Evolutionary conservation across 2,329 filamentous ascomycete species (phyloP), one percentile per base, ranked within the genome.

Genomic region (Aspergillus piperis): DNA sequence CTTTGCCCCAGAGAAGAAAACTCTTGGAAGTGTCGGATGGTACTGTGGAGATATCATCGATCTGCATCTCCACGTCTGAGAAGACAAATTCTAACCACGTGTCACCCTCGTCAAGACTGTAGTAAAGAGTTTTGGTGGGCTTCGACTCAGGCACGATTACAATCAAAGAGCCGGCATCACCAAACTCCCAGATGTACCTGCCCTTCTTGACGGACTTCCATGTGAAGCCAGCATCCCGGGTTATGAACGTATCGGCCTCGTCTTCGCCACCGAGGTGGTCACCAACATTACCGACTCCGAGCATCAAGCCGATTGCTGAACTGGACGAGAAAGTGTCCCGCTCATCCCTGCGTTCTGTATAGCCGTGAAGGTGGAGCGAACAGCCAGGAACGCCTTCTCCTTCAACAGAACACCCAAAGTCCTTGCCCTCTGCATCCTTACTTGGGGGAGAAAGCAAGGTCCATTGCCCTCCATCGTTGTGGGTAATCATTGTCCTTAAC

Each of bases 381-480:
- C 96, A 99, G 58, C 88, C 84, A 19, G 87, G 82, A 49, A 77
- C 75, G 25, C 78, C 76, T 55, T 71, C 68, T 77, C 88, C 85
- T 41, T 81, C 79, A 23, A 78, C 78, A 62, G 80, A 83, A 79
- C 95, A 98, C 11, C 80, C 76, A 71, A 89, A 96, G 2, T 81
- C 75, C 68, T 94, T 90, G 66, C 86, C 87, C 30, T 95, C 86
- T 0, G 84, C 81, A 67, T 94, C 88, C 66, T 87, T 85, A 39
- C 77, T 71, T 0, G 92, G 94, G n/a, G 92, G 88, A 10, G 86
- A 77, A 8, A 99, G 78, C 64, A 88, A 87, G 27, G 82, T 83
- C 95, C 95, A 99, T 72, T 93, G 87, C 0, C 90, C 90, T 36
- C 94, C 95, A 72, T 99, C 95, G 70, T 97, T 98, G 79, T 99